Evolutionary conservation across 2,329 filamentous ascomycete genomes (phyloP), one percentile per base, ranked within the genome.

Genomic region (Rhytidhysteron rufulum): DNA sequence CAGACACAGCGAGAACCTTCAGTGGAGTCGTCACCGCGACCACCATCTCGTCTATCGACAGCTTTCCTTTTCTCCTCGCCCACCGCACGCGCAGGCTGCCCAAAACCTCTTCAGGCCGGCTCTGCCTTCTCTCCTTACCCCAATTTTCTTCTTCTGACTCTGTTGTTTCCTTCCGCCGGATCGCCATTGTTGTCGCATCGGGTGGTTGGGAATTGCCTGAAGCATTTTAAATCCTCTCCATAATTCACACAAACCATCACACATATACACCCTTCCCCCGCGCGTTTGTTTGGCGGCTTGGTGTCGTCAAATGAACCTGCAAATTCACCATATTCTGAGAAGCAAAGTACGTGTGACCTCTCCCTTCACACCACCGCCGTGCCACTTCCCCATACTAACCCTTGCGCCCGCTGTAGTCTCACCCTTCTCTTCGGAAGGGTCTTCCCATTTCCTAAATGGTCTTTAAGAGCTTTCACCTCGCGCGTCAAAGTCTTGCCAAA

Each of bases 291-390:
- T 93, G 88, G 77, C 87, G 86, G 83, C 83, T 72, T 63, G 47
- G 52, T 66, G 85, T 88, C 90, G 88, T 94, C 88, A 91, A 88
- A 95, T 95, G 90, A 95, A 93, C 88, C 88, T 96, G 90, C 88
- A 90, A 74, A 73, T 71, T 71, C 71, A 70, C 65, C 71, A 74
- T 66, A 63, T 72, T 67, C 70, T 73, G 70, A 78, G 73, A 74
- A 75, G 77, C 68, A 74, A 74, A 74, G 84, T 88, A 78, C 41
- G 38, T 18, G 31, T 17, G 3, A 11, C 19, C 55, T 49, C 51
- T 39, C 48, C 39, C 38, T 32, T 34, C n/a, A n/a, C n/a, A n/a
- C n/a, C n/a, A n/a, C n/a, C n/a, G n/a, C 32, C 37, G 37, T 47
- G 48, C 56, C 50, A 42, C 48, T 50, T 42, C 15, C 16, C 22